phyloP scores from a whole-genome alignment of 257 asterid species.

The Nicotiana tabacum region DNA sequence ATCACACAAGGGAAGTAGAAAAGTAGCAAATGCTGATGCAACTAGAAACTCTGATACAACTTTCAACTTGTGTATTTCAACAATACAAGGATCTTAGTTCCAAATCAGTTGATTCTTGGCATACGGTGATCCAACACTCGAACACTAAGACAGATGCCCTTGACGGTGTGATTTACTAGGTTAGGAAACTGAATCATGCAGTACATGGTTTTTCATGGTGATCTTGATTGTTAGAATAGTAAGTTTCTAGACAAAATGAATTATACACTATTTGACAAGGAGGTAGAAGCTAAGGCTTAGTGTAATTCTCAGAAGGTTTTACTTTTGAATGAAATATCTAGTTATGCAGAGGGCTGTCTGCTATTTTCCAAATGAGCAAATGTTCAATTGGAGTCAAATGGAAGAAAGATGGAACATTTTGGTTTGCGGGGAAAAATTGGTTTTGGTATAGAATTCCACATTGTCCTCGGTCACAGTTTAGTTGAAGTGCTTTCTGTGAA shows the following conservation, averaged over 20 bases:
- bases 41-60: not conserved
- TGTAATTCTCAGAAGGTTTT: not conserved
- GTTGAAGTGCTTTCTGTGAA: not conserved
- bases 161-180: not conserved
- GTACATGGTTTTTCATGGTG: not conserved
- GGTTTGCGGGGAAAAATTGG: not conserved
- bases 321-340: not conserved
- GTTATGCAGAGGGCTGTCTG: not conserved
- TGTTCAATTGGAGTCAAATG: not conserved
- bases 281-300: not conserved
- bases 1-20: not conserved
- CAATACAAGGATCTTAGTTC: not conserved
- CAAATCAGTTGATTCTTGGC: not conserved
- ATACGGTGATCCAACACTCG: not conserved
- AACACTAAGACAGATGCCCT: not conserved
- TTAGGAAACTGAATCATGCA: conserved; percentile 6
- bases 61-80: not conserved
- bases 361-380: not conserved
- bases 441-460: not conserved
- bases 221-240: not conserved
- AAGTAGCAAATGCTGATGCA: not conserved
- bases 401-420: not conserved
- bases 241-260: not conserved
- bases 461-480: not conserved
- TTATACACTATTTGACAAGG: not conserved